Base-by-base conservation (phyloP, 176 grass and related monocot genomes). In the Cenchrus americanus region DNA sequence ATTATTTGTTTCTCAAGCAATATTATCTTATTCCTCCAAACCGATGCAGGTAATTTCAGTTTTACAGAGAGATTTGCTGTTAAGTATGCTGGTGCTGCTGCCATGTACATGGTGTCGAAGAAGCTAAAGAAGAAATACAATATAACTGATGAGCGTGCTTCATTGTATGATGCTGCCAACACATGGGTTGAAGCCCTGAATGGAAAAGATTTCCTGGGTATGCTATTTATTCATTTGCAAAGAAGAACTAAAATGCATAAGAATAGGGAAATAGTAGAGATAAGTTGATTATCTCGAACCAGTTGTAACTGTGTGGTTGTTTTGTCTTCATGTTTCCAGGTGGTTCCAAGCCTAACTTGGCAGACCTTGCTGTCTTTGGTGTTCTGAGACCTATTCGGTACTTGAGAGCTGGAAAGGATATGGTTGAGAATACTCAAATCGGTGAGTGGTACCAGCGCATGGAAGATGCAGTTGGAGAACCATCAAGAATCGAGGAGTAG, bases 121-220 rank as follows among this genome's bases (percentile, higher is more conserved):
- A 98, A 95, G 68, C 77, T 98, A 44, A 98, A 95, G 85, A 98
- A 92, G 91, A 95, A 87, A 78, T 85, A 98, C 76, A 94, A 95
- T 66, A 98, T 98, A 15, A 92, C 89, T 27, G 93, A 98, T 51
- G 96, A 90, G 69, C 93, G 96, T 32, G 89, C 96, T 79, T 81
- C 96, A 0, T 82, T 98, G 23, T 98, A 98, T 57, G 91, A 91
- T 76, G 89, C 93, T 83, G 90, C 85, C 24, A 90, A 90, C 75
- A 95, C 91, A 24, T 98, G 96, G 96, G 90, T 85, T 6, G 73
- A 88, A 67, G 96, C 93, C 48, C 89, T 98, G 52, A 73, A 95
- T 41, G 96, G 96, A 85, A 89, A 86, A 90, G 85, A 92, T 55
- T 98, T 98, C 71, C 89, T 93, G 4, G 96, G 96, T 98, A 93